Evolutionary conservation across 805 yeast species (phyloP).

Genomic region (Dipodascus geniculatus): DNA sequence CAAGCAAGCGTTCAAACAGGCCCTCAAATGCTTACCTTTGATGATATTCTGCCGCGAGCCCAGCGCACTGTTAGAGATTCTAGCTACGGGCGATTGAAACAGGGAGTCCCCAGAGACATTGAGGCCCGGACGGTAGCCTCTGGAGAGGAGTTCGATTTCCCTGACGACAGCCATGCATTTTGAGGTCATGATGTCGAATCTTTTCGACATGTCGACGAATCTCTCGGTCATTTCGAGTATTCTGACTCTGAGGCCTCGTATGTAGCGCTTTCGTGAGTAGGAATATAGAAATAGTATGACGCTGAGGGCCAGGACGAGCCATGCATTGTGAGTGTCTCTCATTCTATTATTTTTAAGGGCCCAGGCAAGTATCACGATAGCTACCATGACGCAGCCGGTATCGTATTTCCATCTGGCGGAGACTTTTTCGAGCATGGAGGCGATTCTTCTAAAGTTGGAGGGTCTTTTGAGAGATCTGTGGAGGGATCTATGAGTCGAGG

Average conservation of each 20-base stretch:
- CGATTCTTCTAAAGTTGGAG: conserved; percentile 1
- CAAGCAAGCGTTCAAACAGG: conserved; percentile 19
- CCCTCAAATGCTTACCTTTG: conserved; percentile 24
- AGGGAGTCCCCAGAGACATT: neutral
- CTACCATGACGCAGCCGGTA: conserved; percentile 26
- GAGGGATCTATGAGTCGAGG: too few species aligned
- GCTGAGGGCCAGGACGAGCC: conserved; percentile 19
- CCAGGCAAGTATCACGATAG: conserved; percentile 25
- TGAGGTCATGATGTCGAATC: conserved; percentile 20
- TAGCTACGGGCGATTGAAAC: conserved; percentile 6
- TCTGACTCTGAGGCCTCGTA: conserved; percentile 21
- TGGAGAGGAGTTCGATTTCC: conserved; percentile 21
- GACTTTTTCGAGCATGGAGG: conserved; percentile 7
- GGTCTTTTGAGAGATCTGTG: conserved; percentile 11
- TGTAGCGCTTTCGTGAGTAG: conserved; percentile 22
- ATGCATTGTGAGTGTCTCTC: conserved; percentile 8
- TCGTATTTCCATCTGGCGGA: conserved; percentile 21
- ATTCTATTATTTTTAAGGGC: conserved; percentile 7
- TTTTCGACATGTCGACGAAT: conserved; percentile 16
- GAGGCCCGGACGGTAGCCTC: conserved; percentile 15
- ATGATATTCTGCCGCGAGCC: neutral
- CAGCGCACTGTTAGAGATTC: neutral
- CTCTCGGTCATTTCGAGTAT: conserved; percentile 17
- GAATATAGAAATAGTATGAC: conserved; percentile 22
- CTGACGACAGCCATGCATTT: conserved; percentile 19